Base-by-base conservation (phyloP, 495 filamentous ascomycete genomes). In the Aspergillus avenaceus region DNA sequence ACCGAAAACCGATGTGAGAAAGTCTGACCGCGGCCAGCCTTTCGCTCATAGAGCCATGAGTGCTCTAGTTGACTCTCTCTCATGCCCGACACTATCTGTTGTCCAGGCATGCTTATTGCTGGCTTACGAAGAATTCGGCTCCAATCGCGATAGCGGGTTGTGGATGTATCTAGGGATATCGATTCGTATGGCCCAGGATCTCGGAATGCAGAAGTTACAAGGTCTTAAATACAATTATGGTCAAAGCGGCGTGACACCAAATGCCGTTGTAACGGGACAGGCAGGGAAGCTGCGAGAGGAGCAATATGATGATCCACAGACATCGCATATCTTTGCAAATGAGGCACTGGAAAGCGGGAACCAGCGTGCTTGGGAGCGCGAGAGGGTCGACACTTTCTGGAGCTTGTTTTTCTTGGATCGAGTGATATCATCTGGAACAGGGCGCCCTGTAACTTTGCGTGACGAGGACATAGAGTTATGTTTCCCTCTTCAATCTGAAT, bases 151-250 rank as follows among this genome's bases (percentile, higher is more conserved):
- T 59, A 92, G 88, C 63, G 87, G 88, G 2, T 70, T 95, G 14
- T 95, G 88, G 89, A 92, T 91, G 88, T 91, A 91, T 55, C 70
- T 92, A 13, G 89, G 89, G 0, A 83, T 88, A 49, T 84, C 88
- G 0, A 92, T 95, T 54, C 79, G 89, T 22, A 90, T 95, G 87
- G 87, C 86, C 0, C 81, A 91, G 47, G 89, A 95, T 61, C 74
- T 95, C 4, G 89, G 89, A 3, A 74, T 95, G 56, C 86, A 89
- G 52, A 91, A 88, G 41, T 66, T 83, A 24, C 85, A 87, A 52
- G 89, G 88, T 0, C 75, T 87, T 47, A 85, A 81, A 58, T 83
- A 86, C 54, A 82, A 83, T 52, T 75, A 75, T 49, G 85, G 85
- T 4, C 75, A 63, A 16, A 67, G 60, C 23, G 79, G 79, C 8